Evolutionary conservation across 169 alveolate species (phyloP), one percentile per base, ranked within the genome.

Genomic region (Plasmodium adleri): DNA sequence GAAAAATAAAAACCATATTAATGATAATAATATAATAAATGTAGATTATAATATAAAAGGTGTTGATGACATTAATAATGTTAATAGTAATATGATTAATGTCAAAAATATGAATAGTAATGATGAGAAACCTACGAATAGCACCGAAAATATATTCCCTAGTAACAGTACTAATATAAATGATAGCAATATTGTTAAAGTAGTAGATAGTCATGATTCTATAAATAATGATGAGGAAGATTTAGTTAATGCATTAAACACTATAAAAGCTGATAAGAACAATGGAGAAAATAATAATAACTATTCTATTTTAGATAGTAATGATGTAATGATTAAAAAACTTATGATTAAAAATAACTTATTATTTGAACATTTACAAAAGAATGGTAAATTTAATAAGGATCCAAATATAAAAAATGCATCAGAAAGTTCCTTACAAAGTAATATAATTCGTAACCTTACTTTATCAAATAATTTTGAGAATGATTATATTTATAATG

Each of bases 251-350:
- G 10, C 47, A 39, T 39, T 39, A 39, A 74, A 62, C 22, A 74
- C 28, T 8, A 67, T 43, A 74, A 74, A 47, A 43, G 17, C n/a
- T 5, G 74, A 63, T 45, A 74, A 74, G 17, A 74, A 49, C 5
- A 45, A 43, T 45, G 70, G 22, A 63, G 43, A 9, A 15, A 13
- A 26, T 39, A 39, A 6, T 9, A 13, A 26, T 39, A 39, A 6
- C 47, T 39, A 39, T 39, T 39, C 47, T 39, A 39, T 39, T 39
- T 39, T 39, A 39, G 47, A 39, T 39, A 39, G 47, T 39, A 24
- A 56, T 58, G 66, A 58, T 58, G 28, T 58, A 58, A 58, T 58
- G 66, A 58, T 58, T 17, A 17, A 24, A 58, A 17, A 58, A 1
- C 67, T n/a, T 24, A 58, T 58, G 67, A 13, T 58, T 20, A 39